Percentiles rank a stretch among this genome's conserved stretches.
phyloP scores from a whole-genome alignment of 1,284 basidiomycete genomes.

The Boletus smithii region DNA sequence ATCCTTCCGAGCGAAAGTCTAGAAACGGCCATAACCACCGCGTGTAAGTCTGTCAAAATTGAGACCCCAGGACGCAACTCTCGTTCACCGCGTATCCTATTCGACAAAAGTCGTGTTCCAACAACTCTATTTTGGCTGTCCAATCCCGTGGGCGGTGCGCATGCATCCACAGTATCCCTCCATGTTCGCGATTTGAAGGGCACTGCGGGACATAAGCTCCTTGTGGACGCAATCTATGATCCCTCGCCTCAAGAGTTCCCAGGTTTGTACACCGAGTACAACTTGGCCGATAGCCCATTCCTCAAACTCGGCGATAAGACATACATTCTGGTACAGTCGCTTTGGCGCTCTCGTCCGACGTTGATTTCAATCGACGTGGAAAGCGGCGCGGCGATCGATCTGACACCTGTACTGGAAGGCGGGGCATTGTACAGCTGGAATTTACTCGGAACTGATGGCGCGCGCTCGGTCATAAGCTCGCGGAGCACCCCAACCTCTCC shows the following conservation, averaged over 20 bases:
- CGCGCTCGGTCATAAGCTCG: slow-evolving; percentile 43
- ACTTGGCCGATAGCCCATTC: slow-evolving; percentile 46
- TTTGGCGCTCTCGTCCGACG: slow-evolving; percentile 51
- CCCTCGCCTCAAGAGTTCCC: slow-evolving; percentile 47
- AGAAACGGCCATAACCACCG: neutral
- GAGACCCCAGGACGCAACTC: slow-evolving; percentile 45
- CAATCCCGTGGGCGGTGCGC: slow-evolving; percentile 54
- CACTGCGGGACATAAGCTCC: slow-evolving; percentile 9
- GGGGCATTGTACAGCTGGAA: slow-evolving; percentile 46
- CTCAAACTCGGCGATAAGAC: slow-evolving; percentile 30
- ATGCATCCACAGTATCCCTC: slow-evolving; percentile 54
- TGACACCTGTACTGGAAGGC: slow-evolving; percentile 33
- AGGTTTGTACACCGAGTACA: slow-evolving; percentile 57
- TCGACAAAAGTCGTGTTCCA: slow-evolving; percentile 25
- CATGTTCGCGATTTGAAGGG: slow-evolving; percentile 39
- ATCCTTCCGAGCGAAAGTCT: slow-evolving; percentile 10
- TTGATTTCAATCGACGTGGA: slow-evolving; percentile 41
- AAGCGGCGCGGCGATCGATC: slow-evolving; percentile 38
- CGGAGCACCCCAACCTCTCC: slow-evolving; percentile 51
- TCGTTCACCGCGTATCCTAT: slow-evolving; percentile 54
- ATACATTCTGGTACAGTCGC: slow-evolving; percentile 45
- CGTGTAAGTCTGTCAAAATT: slow-evolving; percentile 36
- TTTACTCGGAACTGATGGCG: slow-evolving; percentile 52
- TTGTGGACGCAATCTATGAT: slow-evolving; percentile 41
- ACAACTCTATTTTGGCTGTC: slow-evolving; percentile 53